Evolutionary conservation across 495 filamentous ascomycete species (phyloP).

Genomic region (Astrocystis sublimbata): DNA sequence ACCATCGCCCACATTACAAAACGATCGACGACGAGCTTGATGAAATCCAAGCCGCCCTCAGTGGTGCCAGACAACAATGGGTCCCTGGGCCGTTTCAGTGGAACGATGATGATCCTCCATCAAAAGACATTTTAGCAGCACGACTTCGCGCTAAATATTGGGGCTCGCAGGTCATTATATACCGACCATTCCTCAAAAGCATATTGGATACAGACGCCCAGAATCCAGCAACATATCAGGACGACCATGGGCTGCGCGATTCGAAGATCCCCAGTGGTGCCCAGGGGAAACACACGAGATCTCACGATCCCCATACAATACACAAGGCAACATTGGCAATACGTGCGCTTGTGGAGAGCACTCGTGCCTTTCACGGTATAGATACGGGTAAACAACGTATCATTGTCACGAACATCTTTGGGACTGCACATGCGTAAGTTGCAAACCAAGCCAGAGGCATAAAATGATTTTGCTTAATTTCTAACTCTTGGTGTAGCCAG

Average conservation of each 20-base stretch:
- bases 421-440: conserved; percentile 94
- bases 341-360: conserved; percentile 77
- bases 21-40: conserved; percentile 31
- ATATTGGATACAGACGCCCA: conserved; percentile 50
- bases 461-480: not conserved
- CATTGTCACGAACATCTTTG: conserved; percentile 91
- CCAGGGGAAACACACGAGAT: conserved; percentile 22
- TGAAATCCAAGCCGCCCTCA: conserved; percentile 34
- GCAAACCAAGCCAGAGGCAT: not conserved
- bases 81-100: conserved; percentile 56
- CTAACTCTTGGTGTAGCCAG: conserved; percentile 61
- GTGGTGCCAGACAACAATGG: conserved; percentile 32
- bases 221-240: conserved; percentile 22
- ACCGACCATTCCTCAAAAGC: conserved; percentile 74
- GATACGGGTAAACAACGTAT: conserved; percentile 57
- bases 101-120: conserved; percentile 65
- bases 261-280: conserved; percentile 30
- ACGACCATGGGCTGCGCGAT: conserved; percentile 25
- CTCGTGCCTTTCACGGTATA: conserved; percentile 77
- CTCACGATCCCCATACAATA: conserved; percentile 52
- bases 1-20: conserved; percentile 33
- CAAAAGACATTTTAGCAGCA: conserved; percentile 76
- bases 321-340: conserved; percentile 60
- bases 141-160: conserved; percentile 92
- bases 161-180: conserved; percentile 86